Evolutionary conservation across 768 basidiomycete genomes (phyloP), one percentile per base, ranked within the genome.

Genomic region (Podaxis mareebaensis): DNA sequence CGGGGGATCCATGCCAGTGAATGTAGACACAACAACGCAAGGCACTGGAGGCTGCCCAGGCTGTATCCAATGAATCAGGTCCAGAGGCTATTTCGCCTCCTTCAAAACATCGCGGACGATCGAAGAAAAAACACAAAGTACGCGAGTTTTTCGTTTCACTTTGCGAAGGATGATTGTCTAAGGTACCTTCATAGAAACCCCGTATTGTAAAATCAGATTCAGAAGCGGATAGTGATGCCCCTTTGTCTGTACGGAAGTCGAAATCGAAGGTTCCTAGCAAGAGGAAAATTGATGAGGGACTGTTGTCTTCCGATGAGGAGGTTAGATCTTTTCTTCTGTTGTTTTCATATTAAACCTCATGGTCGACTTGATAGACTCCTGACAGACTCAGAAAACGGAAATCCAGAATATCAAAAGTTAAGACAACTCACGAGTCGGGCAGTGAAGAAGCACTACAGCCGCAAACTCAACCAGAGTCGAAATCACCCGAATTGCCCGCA

Each of bases 141-240:
- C 42, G 13, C 44, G 8, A 17, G 15, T 4, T 30, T 17, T 33
- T 63, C 58, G n/a, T 33, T 51, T 38, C n/a, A 52, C n/a, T 28
- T 33, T 24, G 20, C 11, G 36, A 15, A 13, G 38, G 5, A 36
- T 22, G 36, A 36, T 20, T 20, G 36, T 4, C 20, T 20, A 11
- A 48, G 4, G 15, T 4, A n/a, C 24, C 12, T 52, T 33, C 33
- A 8, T 28, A 63, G 61, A 63, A 49, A 49, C 54, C 48, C 11
- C 46, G 54, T 3, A 36, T 40, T 13, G 30, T 17, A 8, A 28
- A 52, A 40, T 49, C 55, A 4, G 61, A 65, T 30, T 53, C 61
- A 6, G 61, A 59, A 12, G 12, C 42, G 4, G 53, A 59, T 20
- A 60, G 61, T 56, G 65, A 66, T 12, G 26, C 46, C 8, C 65